Base-by-base conservation (phyloP, 2,329 filamentous ascomycete genomes). In the Graphilbum fragrans region DNA sequence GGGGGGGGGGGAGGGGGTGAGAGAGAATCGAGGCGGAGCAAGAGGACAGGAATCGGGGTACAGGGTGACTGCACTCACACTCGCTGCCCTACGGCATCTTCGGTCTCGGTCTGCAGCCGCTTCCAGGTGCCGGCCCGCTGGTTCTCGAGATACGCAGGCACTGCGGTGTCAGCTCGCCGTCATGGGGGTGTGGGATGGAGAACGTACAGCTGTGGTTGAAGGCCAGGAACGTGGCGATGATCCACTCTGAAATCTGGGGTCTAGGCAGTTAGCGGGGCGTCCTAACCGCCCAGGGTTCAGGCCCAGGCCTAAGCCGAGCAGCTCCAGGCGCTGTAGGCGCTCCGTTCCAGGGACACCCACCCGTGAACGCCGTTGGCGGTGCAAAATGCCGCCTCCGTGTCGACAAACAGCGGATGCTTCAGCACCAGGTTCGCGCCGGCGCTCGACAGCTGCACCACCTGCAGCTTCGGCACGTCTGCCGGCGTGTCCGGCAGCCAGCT, bases 291-390 rank as follows among this genome's bases (percentile, higher is more conserved):
- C 4, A 7, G 23, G 23, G 7, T 7, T 27, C 23, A 27, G 23
- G 7, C 7, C 23, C 7, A 27, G 23, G 23, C 23, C 23, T 7
- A 12, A 27, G 23, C 23, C 23, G 12, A 12, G n/a, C 21, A 8
- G 18, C 17, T 12, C 11, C 19, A 11, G 9, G 8, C 17, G 2
- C 10, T 23, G 12, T 16, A 18, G 8, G 3, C 16, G 10, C 35
- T 37, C 32, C 25, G 25, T 7, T 7, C 25, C 7, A 27, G 25
- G 25, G 11, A 31, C 35, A 52, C 64, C 53, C 46, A 72, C 70
- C 69, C 70, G 33, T 74, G 70, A n/a, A 77, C 67, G 0, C 73
- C 73, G 44, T 72, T 77, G 1, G 70, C 70, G 0, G 71, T 72
- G 35, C 65, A 70, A 45, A 77, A 72, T 0, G 57, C 52, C 8